phyloP scores from a whole-genome alignment of 352 stramenopile genomes.

The Phytophthora fragariae region DNA sequence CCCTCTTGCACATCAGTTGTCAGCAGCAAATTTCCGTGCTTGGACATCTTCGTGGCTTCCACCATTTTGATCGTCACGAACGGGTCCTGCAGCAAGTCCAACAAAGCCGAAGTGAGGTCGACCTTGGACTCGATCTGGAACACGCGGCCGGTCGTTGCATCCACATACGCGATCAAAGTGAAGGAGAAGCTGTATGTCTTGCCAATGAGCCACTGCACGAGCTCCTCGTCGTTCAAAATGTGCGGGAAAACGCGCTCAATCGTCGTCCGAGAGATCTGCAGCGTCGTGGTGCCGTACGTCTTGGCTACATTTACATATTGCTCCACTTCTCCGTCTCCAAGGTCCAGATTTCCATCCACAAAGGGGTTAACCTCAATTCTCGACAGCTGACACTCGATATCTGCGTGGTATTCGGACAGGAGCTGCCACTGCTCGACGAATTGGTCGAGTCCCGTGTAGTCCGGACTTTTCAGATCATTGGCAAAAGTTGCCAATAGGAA shows the following conservation, averaged over 20 bases:
- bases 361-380: slow-evolving; percentile 17
- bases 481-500: slow-evolving; percentile 38
- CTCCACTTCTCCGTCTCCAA: slow-evolving; percentile 3
- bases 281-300: slow-evolving; percentile 36
- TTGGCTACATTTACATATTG: slow-evolving; percentile 40
- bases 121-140: slow-evolving; percentile 58
- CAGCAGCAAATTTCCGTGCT: slow-evolving; percentile 42
- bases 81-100: slow-evolving; percentile 49
- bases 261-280: slow-evolving; percentile 46
- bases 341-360: neutral
- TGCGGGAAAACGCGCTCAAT: slow-evolving; percentile 56
- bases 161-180: slow-evolving; percentile 48
- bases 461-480: slow-evolving; percentile 40
- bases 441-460: slow-evolving; percentile 42
- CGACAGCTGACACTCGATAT: slow-evolving; percentile 29
- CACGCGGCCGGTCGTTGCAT: slow-evolving; percentile 29
- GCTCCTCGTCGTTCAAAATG: slow-evolving; percentile 46
- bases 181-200: slow-evolving; percentile 52
- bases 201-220: slow-evolving; percentile 55
- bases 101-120: slow-evolving; percentile 48
- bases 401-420: slow-evolving; percentile 43
- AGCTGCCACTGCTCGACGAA: slow-evolving; percentile 40
- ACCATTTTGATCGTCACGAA: slow-evolving; percentile 50
- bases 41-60: slow-evolving; percentile 45
- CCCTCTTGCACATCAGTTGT: slow-evolving; percentile 39